Evolutionary conservation across 345 rosid genomes (phyloP).

Genomic region (Populus alba): DNA sequence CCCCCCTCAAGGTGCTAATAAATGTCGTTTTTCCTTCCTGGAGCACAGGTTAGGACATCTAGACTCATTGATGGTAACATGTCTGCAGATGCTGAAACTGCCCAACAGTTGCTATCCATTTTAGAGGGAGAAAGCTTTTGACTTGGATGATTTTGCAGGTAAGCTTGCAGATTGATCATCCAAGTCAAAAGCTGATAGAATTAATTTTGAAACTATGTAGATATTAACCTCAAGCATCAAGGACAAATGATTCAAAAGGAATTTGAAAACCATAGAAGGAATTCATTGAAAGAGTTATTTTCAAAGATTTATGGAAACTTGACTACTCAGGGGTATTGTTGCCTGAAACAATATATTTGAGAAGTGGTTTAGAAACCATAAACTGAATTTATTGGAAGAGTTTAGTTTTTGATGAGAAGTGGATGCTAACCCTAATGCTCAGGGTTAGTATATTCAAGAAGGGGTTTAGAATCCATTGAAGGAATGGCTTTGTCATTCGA

Average conservation of each 20-base stretch:
- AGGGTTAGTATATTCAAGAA: conserved; percentile 17
- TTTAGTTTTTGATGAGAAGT: background rate
- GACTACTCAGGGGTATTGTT: background rate
- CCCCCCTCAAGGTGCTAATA: background rate
- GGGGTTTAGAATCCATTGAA: conserved; percentile 8
- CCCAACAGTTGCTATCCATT: conserved; percentile 20
- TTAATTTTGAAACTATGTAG: conserved; percentile 8
- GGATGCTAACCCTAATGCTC: background rate
- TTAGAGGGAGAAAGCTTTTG: conserved; percentile 18
- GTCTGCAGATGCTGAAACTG: conserved; percentile 11
- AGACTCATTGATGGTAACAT: conserved; percentile 14
- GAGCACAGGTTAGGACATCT: conserved; percentile 35
- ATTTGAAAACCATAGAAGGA: background rate
- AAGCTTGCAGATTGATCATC: conserved; percentile 29
- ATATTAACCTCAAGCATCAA: background rate
- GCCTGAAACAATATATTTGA: background rate
- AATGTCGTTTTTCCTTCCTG: background rate
- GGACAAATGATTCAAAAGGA: conserved; percentile 2
- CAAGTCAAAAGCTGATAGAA: background rate
- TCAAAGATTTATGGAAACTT: background rate
- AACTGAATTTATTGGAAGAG: background rate
- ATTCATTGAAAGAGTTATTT: background rate
- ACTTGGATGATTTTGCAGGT: conserved; percentile 31
- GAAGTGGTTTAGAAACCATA: background rate
- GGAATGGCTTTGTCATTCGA: conserved; percentile 18